Evolutionary conservation across 257 asterid genomes (phyloP).

Genomic region (Ehretia macrophylla): DNA sequence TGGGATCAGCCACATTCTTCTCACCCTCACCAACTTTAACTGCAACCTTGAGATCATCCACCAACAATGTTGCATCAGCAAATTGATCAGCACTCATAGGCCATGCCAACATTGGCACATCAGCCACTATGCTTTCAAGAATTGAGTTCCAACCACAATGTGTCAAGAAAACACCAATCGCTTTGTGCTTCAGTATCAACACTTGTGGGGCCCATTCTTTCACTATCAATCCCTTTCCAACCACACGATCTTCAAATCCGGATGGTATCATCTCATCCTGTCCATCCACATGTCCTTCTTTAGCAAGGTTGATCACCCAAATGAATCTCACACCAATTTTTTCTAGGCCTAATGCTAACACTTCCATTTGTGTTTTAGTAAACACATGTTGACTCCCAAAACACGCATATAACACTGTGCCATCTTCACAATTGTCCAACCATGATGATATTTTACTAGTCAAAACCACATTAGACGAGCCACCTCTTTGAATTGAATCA

Average conservation of each 20-base stretch:
- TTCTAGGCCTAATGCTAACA: not conserved
- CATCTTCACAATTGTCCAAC: constrained; percentile 1
- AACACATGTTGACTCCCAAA: constrained; percentile 3
- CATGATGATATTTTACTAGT: not conserved
- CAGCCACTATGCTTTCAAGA: constrained; percentile 2
- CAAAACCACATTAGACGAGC: not conserved
- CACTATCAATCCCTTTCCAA: not conserved
- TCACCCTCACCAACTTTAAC: not conserved
- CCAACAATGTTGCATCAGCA: not conserved
- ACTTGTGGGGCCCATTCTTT: constrained; percentile 6
- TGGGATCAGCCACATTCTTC: not conserved
- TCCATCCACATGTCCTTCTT: not conserved
- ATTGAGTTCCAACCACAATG: constrained; percentile 5
- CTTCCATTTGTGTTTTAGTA: not conserved
- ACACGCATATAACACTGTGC: not conserved
- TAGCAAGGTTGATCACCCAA: not conserved
- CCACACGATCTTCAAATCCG: constrained; percentile 2
- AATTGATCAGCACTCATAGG: constrained; percentile 7
- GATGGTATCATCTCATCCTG: not conserved
- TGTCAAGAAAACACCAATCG: not conserved
- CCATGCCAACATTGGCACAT: constrained; percentile 5
- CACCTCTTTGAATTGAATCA: not conserved
- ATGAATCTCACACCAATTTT: not conserved
- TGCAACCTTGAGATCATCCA: constrained; percentile 2
- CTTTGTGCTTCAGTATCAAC: not conserved